These are phyloP conservation scores for Magnusiomyces magnusii DNA, from an alignment of 1,139 yeast genomes.

Conservation along the genomic window DNA sequence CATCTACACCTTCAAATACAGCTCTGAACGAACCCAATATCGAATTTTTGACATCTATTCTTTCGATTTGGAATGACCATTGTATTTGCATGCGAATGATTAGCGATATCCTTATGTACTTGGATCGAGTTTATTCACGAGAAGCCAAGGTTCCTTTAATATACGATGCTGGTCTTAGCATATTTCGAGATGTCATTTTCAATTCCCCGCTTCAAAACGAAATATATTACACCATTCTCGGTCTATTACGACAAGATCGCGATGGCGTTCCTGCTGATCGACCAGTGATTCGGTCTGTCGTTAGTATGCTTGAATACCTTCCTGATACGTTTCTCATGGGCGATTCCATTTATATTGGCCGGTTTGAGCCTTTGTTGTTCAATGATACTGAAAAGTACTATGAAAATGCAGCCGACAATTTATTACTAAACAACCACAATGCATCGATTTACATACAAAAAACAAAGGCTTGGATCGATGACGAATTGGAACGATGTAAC, in stretches of 20 bases:
- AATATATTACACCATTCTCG: conserved; percentile 45
- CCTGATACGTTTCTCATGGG: conserved; percentile 35
- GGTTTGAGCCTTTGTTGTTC: conserved; percentile 62
- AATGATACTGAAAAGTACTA: conserved; percentile 52
- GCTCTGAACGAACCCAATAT: conserved; percentile 5
- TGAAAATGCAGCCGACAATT: conserved; percentile 40
- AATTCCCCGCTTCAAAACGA: conserved; percentile 37
- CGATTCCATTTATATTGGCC: conserved; percentile 48
- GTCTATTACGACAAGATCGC: conserved; percentile 54
- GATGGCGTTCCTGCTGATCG: conserved; percentile 55
- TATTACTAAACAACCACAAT: conserved; percentile 33
- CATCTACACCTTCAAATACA: conserved; percentile 1
- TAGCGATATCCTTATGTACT: conserved; percentile 80
- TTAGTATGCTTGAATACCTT: conserved; percentile 64
- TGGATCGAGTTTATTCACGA: conserved; percentile 74
- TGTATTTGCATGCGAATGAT: conserved; percentile 68
- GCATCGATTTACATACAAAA: conserved; percentile 53
- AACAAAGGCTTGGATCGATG: conserved; percentile 46
- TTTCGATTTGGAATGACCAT: conserved; percentile 67
- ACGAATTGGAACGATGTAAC: conserved; percentile 50
- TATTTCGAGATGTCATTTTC: conserved; percentile 43
- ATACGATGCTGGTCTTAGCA: conserved; percentile 65
- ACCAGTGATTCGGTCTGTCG: conserved; percentile 50
- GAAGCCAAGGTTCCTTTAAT: conserved; percentile 60
- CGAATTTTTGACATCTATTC: conserved; percentile 42